Percentiles rank a stretch among this genome's conserved stretches.
Evolutionary conservation across 2,329 filamentous ascomycete species (phyloP).

Genomic region (Scolecobasidium constrictum): DNA sequence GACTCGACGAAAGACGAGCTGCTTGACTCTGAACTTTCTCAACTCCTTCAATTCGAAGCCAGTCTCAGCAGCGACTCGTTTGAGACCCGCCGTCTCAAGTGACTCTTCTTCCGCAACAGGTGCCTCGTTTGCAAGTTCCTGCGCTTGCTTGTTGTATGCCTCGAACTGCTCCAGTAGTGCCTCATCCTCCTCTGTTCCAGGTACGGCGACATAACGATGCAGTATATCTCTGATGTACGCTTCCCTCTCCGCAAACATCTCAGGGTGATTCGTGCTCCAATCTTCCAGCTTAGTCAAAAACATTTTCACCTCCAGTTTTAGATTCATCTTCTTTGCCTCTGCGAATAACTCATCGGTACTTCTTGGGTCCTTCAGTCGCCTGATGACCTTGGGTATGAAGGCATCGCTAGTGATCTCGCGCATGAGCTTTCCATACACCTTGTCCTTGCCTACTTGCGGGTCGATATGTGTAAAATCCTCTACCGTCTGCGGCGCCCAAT

Average conservation of each 20-base stretch:
- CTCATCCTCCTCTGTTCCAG: conserved; percentile 29
- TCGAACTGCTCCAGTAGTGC: conserved; percentile 30
- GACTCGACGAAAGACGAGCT: conserved; percentile 63
- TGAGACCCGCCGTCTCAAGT: conserved; percentile 24
- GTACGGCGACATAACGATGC: not conserved
- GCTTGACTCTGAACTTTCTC: conserved; percentile 51
- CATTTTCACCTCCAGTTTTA: not conserved
- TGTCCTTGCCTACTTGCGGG: conserved; percentile 65
- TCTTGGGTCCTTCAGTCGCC: conserved; percentile 3
- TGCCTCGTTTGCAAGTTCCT: not conserved
- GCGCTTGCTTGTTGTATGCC: not conserved
- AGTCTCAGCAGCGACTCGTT: conserved; percentile 45
- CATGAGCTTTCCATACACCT: not conserved
- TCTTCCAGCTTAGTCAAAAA: not conserved
- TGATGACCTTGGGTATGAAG: not conserved
- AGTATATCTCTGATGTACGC: not conserved
- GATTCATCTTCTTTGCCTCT: not conserved
- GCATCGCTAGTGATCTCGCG: conserved; percentile 3
- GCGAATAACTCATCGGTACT: conserved; percentile 7
- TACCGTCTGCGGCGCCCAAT: conserved; percentile 62
- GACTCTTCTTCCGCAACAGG: not conserved
- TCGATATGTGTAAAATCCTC: conserved; percentile 74
- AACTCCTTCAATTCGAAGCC: conserved; percentile 41
- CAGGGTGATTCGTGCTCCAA: not conserved
- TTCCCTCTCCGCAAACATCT: not conserved